Evolutionary conservation across 2,329 filamentous ascomycete genomes (phyloP).

Genomic region (Dactylonectria estremocensis): DNA sequence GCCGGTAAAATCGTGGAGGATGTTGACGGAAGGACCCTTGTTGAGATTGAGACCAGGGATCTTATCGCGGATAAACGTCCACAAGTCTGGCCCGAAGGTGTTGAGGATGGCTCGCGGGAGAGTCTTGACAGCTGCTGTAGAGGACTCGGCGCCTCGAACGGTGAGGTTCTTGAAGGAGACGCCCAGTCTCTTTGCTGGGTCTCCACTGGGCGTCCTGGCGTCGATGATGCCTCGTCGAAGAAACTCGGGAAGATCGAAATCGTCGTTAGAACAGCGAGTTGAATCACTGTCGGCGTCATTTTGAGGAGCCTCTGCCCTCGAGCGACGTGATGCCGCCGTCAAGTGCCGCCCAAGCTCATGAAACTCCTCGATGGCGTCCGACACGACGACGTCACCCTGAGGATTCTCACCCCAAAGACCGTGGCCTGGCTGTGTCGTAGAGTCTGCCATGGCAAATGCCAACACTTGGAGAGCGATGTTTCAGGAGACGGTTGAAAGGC

Average conservation of each 20-base stretch:
- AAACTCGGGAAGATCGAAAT: conserved; percentile 23
- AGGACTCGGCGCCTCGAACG: conserved; percentile 78
- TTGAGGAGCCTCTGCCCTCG: conserved; percentile 6
- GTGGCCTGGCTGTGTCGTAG: not conserved
- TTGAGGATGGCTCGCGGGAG: conserved; percentile 79
- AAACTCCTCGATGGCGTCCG: conserved; percentile 25
- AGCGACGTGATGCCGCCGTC: conserved; percentile 16
- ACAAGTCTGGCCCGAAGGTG: conserved; percentile 83
- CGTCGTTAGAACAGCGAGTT: conserved; percentile 19
- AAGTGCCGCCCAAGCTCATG: conserved; percentile 18
- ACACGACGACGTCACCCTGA: conserved; percentile 18
- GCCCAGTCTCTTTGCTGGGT: conserved; percentile 61
- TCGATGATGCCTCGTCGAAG: conserved; percentile 22
- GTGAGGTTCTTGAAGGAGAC: conserved; percentile 82
- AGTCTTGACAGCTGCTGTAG: conserved; percentile 76
- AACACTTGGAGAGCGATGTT: not conserved
- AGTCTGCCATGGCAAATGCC: conserved; percentile 6
- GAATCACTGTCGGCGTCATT: conserved; percentile 19
- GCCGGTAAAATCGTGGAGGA: conserved; percentile 29
- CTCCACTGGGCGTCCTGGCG: conserved; percentile 14
- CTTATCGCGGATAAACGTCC: conserved; percentile 65
- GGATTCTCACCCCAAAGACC: conserved; percentile 24
- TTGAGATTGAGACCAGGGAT: conserved; percentile 12
- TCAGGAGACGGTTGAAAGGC: not conserved
- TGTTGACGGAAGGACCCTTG: conserved; percentile 16